Evolutionary conservation across 331 rosid genomes (phyloP).

Genomic region (Malus hybrid): DNA sequence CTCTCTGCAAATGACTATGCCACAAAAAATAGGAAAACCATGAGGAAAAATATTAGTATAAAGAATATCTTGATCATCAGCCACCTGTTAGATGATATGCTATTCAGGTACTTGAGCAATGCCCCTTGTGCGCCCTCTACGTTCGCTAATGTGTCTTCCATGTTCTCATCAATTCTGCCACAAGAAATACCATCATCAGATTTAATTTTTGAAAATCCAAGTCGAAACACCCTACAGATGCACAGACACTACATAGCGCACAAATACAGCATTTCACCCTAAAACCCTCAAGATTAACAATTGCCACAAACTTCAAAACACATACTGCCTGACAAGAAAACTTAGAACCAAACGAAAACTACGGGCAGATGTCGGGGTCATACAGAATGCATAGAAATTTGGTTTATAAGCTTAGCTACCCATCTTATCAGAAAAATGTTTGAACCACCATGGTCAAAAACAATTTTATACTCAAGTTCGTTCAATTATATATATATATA

Average conservation of each 20-base stretch:
- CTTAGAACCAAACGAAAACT: not conserved
- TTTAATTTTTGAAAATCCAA: not conserved
- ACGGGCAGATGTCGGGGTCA: not conserved
- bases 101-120: slow-evolving; percentile 78
- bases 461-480: not conserved
- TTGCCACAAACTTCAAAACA: not conserved
- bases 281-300: not conserved
- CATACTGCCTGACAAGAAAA: not conserved
- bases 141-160: slow-evolving; percentile 83
- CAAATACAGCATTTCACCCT: not conserved
- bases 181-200: not conserved
- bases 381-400: not conserved
- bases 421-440: not conserved
- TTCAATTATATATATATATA: not conserved
- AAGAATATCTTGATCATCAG: slow-evolving; percentile 98
- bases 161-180: slow-evolving; percentile 87
- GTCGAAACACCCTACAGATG: not conserved
- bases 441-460: not conserved
- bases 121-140: slow-evolving; percentile 96
- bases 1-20: slow-evolving; percentile 43
- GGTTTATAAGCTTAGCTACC: not conserved
- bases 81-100: slow-evolving; percentile 98
- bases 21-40: slow-evolving; percentile 96
- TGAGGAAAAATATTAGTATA: slow-evolving; percentile 82
- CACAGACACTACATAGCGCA: not conserved